Percentiles rank a stretch among this genome's conserved stretches.
phyloP scores from a whole-genome alignment of 2,329 filamentous ascomycete species.

The Exophiala calicioides region DNA sequence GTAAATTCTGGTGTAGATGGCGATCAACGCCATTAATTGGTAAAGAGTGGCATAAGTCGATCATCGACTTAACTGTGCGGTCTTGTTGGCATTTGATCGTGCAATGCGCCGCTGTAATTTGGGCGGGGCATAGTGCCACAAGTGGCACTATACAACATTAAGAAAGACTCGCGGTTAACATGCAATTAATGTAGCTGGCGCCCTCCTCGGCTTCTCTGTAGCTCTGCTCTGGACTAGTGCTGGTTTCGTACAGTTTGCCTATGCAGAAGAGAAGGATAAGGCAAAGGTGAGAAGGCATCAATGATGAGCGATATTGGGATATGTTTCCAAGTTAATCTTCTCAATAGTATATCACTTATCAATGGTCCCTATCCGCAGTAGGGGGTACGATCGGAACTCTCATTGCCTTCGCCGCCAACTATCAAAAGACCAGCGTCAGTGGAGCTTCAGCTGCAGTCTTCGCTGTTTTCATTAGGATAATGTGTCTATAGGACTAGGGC shows the following conservation, averaged over 20 bases:
- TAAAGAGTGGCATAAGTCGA: no score
- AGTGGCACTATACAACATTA: no score
- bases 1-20: no score
- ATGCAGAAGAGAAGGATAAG: slow-evolving; percentile 16
- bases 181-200: slow-evolving; percentile 21
- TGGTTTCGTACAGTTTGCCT: slow-evolving; percentile 5
- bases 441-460: slow-evolving; percentile 24
- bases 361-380: slow-evolving; percentile 16
- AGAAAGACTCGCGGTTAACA: no score
- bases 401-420: slow-evolving; percentile 21
- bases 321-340: not conserved
- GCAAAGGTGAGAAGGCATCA: not conserved
- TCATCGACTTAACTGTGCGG: no score
- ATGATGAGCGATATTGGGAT: no score
- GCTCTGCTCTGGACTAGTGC: slow-evolving; percentile 20
- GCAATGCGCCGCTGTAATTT: no score
- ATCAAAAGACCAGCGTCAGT: slow-evolving; percentile 4
- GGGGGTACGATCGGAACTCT: slow-evolving; percentile 19
- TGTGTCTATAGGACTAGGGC: no score
- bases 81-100: no score
- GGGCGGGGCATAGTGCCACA: no score
- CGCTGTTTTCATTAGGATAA: slow-evolving; percentile 21
- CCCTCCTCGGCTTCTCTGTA: slow-evolving; percentile 14
- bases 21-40: no score
- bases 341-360: slow-evolving; percentile 16